These are phyloP conservation scores for Colletotrichum acutatum DNA, from an alignment of 2,329 filamentous ascomycete species.

Conservation along the genomic window DNA sequence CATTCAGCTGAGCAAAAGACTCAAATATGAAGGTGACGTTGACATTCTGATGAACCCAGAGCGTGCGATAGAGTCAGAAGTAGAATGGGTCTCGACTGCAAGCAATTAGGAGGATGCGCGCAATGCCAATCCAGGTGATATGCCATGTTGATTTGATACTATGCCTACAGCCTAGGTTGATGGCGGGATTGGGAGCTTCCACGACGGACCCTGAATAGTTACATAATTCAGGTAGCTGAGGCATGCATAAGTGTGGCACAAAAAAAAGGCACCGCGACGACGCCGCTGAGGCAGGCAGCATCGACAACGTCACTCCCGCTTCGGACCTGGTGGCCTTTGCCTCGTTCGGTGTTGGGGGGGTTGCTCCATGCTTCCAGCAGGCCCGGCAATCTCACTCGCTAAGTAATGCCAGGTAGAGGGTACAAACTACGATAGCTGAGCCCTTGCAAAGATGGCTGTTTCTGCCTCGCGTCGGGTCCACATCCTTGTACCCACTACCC, in stretches of 20 bases:
- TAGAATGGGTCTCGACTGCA: background rate
- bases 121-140: background rate
- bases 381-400: slow-evolving; percentile 32
- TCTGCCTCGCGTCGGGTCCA: background rate
- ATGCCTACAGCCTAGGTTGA: background rate
- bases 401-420: slow-evolving; percentile 14
- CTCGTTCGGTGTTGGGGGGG: slow-evolving; percentile 11
- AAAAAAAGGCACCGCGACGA: background rate
- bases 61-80: background rate
- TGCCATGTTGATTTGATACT: background rate
- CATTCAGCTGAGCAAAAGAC: slow-evolving; percentile 21
- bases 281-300: slow-evolving; percentile 43
- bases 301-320: slow-evolving; percentile 48
- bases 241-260: slow-evolving; percentile 15
- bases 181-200: background rate
- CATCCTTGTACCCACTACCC: slow-evolving; percentile 24
- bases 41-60: background rate
- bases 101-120: background rate
- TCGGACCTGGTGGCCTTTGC: slow-evolving; percentile 22
- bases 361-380: slow-evolving; percentile 20
- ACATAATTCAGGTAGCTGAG: slow-evolving; percentile 15
- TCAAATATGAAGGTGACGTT: slow-evolving; percentile 20
- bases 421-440: slow-evolving; percentile 36
- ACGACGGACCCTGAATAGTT: background rate
- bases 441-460: background rate